Base-by-base conservation (phyloP, 164 flowering plant genomes). In the Cinnamomum micranthum region DNA sequence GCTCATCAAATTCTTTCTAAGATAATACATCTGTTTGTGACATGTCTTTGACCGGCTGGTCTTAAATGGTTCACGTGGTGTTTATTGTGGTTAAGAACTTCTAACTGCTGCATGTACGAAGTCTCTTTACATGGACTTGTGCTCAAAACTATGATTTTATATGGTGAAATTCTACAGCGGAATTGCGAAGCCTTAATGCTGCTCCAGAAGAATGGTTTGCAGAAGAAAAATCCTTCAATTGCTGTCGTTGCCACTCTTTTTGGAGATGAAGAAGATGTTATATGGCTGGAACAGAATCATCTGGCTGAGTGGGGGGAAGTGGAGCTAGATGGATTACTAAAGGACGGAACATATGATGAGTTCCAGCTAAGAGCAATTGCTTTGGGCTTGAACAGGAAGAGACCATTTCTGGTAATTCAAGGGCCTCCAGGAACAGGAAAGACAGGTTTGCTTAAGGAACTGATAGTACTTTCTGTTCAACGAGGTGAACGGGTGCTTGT, bases 351-450 rank as follows among this genome's bases (percentile, higher is more conserved):
- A 33, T 90, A 80, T 80, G 97, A 92, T 78, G 82, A 79, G 63
- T 91, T 95, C 50, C 98, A 94, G 77, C 31, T 27, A 72, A 87
- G 77, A 73, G 91, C 98, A 79, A 84, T 94, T 77, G 86, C 94
- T 31, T 75, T 89, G 59, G 97, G 96, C 70, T 70, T 91, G 82
- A 92, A 90, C 78, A 91, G 86, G 85, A 92, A 88, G 77, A 86
- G 93, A 25, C 96, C 98, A 1, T 11, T 92, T 23, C 63, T 92
- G 79, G 69, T 86, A 35, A 76, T 92, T 74, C 91, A 92, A 83
- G 98, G 98, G 22, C 98, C 97, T 63, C 98, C 97, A 69, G 98
- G 97, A 71, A 88, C 98, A 35, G 98, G 98, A 76, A 94, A 94
- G 83, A 86, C 95, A 23, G 89, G 89, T 72, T 78, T 94, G 82